Base-by-base conservation (phyloP, 2,329 filamentous ascomycete species). In the Arthroderma sp. region DNA sequence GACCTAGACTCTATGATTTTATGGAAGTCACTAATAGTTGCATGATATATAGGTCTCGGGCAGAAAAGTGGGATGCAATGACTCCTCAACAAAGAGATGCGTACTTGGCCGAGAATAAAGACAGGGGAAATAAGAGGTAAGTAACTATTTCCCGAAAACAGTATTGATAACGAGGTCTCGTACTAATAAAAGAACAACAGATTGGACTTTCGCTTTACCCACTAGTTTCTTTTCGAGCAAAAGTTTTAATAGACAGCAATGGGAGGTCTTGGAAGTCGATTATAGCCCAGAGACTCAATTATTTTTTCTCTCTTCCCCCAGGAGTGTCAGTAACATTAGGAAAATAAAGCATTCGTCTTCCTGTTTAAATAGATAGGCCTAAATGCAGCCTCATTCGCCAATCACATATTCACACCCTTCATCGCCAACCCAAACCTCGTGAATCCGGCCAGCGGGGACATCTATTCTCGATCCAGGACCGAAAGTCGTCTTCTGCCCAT, bases 361-460 rank as follows among this genome's bases (percentile, higher is more conserved):
- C 15, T 22, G 15, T 22, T 22, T 22, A 22, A 22, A 22, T 22
- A 22, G 15, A 22, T 11, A 9, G 22, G 29, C 10, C 34, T 15
- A 10, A 4, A 27, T 36, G 8, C 29, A 40, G n/a, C 6, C 5
- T 45, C 33, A 74, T 54, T 78, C 73, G 27, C 74, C 74, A 56
- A 78, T 77, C 28, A 78, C 73, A 64, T 77, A 77, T 48, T 74
- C 75, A 58, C 75, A 79, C 1, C 76, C 76, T 36, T 71, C 63
- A 5, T 60, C 50, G 1, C 77, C 75, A 51, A 80, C 72, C 75
- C 75, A 79, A 1, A 80, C 75, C 58, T 80, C 74, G 54, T 80
- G 75, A 22, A 69, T 45, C 51, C 69, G 70, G 2, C 68, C 65
- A 0, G 73, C 74, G 27, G 74, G 71, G 0, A 80, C 75, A 59